Evolutionary conservation across 2,329 filamentous ascomycete species (phyloP).

Genomic region (Aureobasidium lini): DNA sequence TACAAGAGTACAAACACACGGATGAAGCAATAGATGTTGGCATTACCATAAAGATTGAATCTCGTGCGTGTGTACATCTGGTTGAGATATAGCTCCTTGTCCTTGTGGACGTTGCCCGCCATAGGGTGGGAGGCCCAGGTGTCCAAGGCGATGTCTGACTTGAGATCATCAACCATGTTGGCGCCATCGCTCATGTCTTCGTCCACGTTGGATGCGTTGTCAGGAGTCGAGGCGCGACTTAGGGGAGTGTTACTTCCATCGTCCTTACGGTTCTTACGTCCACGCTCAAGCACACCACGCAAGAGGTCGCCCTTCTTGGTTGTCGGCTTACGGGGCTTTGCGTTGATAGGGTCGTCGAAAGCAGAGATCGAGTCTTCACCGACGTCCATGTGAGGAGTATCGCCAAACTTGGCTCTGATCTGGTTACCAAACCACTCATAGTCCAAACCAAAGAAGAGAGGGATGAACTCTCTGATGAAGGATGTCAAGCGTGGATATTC

Average conservation of each 20-base stretch:
- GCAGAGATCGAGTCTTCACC: slow-evolving; percentile 57
- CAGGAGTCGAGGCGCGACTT: slow-evolving; percentile 85
- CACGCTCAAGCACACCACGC: slow-evolving; percentile 74
- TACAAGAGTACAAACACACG: slow-evolving; percentile 90
- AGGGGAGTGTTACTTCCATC: slow-evolving; percentile 70
- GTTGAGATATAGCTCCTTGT: slow-evolving; percentile 63
- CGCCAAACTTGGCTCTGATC: slow-evolving; percentile 40
- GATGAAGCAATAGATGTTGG: slow-evolving; percentile 90
- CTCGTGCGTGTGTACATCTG: slow-evolving; percentile 71
- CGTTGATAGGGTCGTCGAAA: slow-evolving; percentile 63
- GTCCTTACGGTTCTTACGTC: slow-evolving; percentile 60
- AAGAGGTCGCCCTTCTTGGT: slow-evolving; percentile 72
- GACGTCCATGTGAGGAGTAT: slow-evolving; percentile 60
- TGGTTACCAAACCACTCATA: slow-evolving; percentile 56
- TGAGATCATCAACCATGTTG: slow-evolving; percentile 19
- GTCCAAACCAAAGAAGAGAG: slow-evolving; percentile 44
- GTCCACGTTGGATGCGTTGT: slow-evolving; percentile 67
- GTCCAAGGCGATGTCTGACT: slow-evolving; percentile 44
- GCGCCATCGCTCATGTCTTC: slow-evolving; percentile 56
- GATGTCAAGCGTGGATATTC: slow-evolving; percentile 38
- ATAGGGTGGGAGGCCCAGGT: slow-evolving; percentile 56
- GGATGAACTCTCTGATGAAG: slow-evolving; percentile 45
- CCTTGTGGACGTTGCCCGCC: slow-evolving; percentile 49
- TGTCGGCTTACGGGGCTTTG: slow-evolving; percentile 56
- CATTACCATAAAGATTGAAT: slow-evolving; percentile 88